A percentile compares a stretch with the other conserved stretches of the same genome.
Evolutionary conservation across 2,329 filamentous ascomycete species (phyloP).

Genomic region (Cladosporium sp.): DNA sequence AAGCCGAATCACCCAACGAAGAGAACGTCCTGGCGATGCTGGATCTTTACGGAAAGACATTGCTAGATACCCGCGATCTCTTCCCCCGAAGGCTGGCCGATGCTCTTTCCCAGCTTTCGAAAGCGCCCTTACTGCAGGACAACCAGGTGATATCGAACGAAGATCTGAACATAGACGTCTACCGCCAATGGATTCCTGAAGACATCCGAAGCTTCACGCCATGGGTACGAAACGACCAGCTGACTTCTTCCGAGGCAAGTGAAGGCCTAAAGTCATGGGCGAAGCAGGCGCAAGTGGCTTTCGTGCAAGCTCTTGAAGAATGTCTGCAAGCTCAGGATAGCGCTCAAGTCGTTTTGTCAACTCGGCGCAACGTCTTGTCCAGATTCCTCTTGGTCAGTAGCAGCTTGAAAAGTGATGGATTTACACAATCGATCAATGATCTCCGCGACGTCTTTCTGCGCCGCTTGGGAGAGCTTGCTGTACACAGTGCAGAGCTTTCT

Average conservation of each 20-base stretch:
- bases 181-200: slow-evolving; percentile 73
- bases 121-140: slow-evolving; percentile 67
- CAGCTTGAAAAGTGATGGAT: slow-evolving; percentile 16
- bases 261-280: slow-evolving; percentile 60
- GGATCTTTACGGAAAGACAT: slow-evolving; percentile 68
- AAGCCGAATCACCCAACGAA: slow-evolving; percentile 51
- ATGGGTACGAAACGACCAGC: slow-evolving; percentile 76
- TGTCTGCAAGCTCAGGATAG: slow-evolving; percentile 19
- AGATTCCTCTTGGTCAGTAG: slow-evolving; percentile 24
- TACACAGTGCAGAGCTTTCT: slow-evolving; percentile 13
- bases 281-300: slow-evolving; percentile 46
- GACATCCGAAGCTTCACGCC: slow-evolving; percentile 82
- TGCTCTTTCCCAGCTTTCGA: slow-evolving; percentile 64
- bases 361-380: slow-evolving; percentile 24
- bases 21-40: slow-evolving; percentile 60
- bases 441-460: slow-evolving; percentile 21
- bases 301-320: slow-evolving; percentile 21
- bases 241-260: slow-evolving; percentile 36
- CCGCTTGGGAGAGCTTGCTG: slow-evolving; percentile 20
- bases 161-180: slow-evolving; percentile 70
- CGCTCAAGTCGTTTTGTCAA: slow-evolving; percentile 19
- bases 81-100: slow-evolving; percentile 69
- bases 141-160: slow-evolving; percentile 59
- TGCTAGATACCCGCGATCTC: slow-evolving; percentile 71
- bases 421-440: slow-evolving; percentile 17